These are phyloP conservation scores for Aspergillus pseudonomiae DNA, from an alignment of 2,329 filamentous ascomycete species.

Conservation along the genomic window DNA sequence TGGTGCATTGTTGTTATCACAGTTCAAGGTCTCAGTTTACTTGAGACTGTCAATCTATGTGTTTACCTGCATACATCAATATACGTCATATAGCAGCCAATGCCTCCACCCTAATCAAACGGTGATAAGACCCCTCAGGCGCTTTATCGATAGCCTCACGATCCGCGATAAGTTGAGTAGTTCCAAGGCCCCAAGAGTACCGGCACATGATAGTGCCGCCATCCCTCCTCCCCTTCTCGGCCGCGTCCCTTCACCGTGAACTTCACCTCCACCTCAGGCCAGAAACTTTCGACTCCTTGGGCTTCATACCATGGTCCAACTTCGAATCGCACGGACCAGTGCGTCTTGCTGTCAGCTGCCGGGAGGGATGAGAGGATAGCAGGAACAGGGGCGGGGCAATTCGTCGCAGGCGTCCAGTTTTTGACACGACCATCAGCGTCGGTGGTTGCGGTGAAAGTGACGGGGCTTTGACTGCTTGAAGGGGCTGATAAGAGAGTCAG, in stretches of 20 bases:
- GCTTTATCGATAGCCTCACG: slow-evolving; percentile 30
- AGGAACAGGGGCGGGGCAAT: slow-evolving; percentile 27
- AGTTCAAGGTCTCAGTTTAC: neutral
- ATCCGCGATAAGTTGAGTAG: slow-evolving; percentile 55
- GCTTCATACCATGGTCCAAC: slow-evolving; percentile 52
- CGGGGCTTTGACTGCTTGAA: slow-evolving; percentile 26
- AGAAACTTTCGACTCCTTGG: slow-evolving; percentile 53
- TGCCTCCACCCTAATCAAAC: slow-evolving; percentile 3
- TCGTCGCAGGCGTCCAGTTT: slow-evolving; percentile 40
- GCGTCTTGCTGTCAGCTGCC: slow-evolving; percentile 41
- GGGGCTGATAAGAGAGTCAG: slow-evolving; percentile 55
- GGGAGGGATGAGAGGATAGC: slow-evolving; percentile 39
- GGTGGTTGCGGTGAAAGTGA: slow-evolving; percentile 44
- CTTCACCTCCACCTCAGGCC: slow-evolving; percentile 54
- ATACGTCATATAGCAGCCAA: neutral
- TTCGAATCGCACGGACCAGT: slow-evolving; percentile 50
- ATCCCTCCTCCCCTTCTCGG: slow-evolving; percentile 44
- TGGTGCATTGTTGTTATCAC: neutral
- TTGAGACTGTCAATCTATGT: neutral
- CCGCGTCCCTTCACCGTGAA: slow-evolving; percentile 52
- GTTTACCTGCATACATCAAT: neutral
- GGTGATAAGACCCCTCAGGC: neutral
- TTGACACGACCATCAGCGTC: slow-evolving; percentile 52
- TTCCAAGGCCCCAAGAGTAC: slow-evolving; percentile 54
- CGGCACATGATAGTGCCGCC: slow-evolving; percentile 56